Conservation (phyloP, 176 grass and related monocot genomes). For the Bonia amplexicaulis region DNA sequence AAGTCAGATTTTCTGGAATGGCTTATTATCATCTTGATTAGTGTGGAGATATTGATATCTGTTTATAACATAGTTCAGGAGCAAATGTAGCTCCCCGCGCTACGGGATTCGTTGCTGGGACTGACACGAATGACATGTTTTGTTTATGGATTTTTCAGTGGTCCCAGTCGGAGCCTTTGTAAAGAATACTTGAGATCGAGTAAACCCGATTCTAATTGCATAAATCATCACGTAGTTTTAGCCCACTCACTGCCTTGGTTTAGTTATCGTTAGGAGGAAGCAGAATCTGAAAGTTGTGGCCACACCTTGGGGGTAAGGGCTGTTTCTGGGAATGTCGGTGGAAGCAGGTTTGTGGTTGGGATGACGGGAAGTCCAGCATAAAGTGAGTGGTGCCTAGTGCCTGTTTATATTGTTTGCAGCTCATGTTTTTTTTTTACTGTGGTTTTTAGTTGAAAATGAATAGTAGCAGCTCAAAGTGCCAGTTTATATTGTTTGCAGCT, state of each 20-base stretch:
- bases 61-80: conserved; percentile 84
- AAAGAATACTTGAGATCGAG: background rate
- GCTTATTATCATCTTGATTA: conserved; percentile 91
- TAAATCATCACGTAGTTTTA: background rate
- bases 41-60: conserved; percentile 86
- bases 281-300: background rate
- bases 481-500: no score
- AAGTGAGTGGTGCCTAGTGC: no score
- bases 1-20: conserved; percentile 88
- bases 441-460: no score
- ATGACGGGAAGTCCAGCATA: no score
- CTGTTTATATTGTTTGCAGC: no score
- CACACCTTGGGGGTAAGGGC: no score
- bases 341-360: no score
- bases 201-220: background rate
- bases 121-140: background rate
- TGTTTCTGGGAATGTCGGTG: no score
- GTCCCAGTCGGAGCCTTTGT: background rate
- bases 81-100: conserved; percentile 45
- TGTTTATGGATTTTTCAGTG: background rate
- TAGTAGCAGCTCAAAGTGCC: no score
- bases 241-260: background rate
- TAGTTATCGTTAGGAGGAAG: background rate
- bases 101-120: background rate
- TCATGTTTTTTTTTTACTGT: no score